Evolutionary conservation across 2,329 filamentous ascomycete genomes (phyloP).

Genomic region (Botrytis fabae): DNA sequence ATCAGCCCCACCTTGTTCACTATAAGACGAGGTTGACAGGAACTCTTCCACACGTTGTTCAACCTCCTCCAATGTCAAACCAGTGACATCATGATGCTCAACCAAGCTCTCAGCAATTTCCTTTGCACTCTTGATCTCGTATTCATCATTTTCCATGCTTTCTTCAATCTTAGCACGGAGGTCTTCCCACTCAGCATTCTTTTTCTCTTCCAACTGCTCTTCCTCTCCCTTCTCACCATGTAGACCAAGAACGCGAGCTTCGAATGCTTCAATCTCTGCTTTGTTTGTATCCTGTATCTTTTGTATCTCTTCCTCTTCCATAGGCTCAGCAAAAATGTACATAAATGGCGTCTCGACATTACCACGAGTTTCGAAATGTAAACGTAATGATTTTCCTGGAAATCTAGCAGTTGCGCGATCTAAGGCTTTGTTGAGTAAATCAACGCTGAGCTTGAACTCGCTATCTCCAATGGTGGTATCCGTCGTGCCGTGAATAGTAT

Average conservation of each 20-base stretch:
- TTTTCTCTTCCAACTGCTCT: conserved; percentile 29
- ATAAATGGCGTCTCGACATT: conserved; percentile 58
- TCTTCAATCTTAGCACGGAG: conserved; percentile 41
- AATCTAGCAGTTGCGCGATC: conserved; percentile 73
- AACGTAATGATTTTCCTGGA: conserved; percentile 71
- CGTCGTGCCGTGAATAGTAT: conserved; percentile 77
- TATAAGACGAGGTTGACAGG: conserved; percentile 20
- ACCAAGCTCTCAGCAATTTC: conserved; percentile 24
- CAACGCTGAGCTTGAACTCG: conserved; percentile 82
- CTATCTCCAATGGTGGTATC: conserved; percentile 69
- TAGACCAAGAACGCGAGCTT: conserved; percentile 60
- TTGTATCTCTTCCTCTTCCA: conserved; percentile 70
- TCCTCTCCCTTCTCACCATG: conserved; percentile 40
- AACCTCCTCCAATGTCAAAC: conserved; percentile 24
- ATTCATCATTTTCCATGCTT: conserved; percentile 37
- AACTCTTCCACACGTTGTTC: conserved; percentile 26
- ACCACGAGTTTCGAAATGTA: conserved; percentile 78
- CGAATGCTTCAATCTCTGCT: conserved; percentile 66
- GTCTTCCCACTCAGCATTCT: conserved; percentile 37
- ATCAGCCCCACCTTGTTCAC: conserved; percentile 10
- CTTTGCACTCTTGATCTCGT: conserved; percentile 28
- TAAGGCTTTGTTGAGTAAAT: conserved; percentile 76
- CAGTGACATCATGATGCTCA: conserved; percentile 24
- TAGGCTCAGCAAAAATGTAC: conserved; percentile 88
- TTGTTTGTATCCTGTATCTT: conserved; percentile 69